Base-by-base conservation (phyloP, 441 rosid genomes). In the Viola pubescens region DNA sequence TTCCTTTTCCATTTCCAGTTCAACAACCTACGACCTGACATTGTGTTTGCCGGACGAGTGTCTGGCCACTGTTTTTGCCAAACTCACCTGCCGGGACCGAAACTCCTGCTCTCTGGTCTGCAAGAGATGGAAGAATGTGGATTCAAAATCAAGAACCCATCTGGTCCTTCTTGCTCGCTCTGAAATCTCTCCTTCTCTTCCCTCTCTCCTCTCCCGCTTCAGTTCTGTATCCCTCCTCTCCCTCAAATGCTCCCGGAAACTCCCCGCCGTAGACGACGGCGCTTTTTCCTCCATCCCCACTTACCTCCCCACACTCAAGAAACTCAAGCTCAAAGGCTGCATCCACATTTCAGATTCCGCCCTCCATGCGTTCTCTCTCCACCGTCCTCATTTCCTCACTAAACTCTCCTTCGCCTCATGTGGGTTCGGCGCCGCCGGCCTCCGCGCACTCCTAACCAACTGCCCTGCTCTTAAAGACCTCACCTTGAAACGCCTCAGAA, bases 251-350 rank as follows among this genome's bases (percentile, higher is more conserved):
- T 76, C 81, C 26, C 65, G 79, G 41, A 76, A 72, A 70, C 73
- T 68, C 40, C 63, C 53, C 44, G 72, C 75, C 70, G 58, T 76
- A 26, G 73, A 62, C 51, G 74, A 76, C 41, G 45, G 52, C 7
- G 49, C 68, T 5, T 60, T 75, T 13, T 53, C 70, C 12, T 48
- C 16, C 19, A 67, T 79, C 48, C 70, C 80, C 5, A 2, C 64
- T 8, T 39, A 59, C 7, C 74, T 73, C 42, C 60, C 54, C 51
- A 70, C 62, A 13, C 70, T 78, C 13, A 73, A 54, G 64, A 75
- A 70, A 66, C 83, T 79, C 43, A 79, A 75, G 56, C 73, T 79
- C 60, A 71, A 73, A 48, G 78, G 78, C 41, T 79, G 80, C 59
- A 50, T 63, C 52, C 65, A 76, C 38, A 50, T 79, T 52, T 60